These are phyloP conservation scores for Talaromyces sp. DNA, from an alignment of 2,329 filamentous ascomycete genomes.

Conservation along the genomic window DNA sequence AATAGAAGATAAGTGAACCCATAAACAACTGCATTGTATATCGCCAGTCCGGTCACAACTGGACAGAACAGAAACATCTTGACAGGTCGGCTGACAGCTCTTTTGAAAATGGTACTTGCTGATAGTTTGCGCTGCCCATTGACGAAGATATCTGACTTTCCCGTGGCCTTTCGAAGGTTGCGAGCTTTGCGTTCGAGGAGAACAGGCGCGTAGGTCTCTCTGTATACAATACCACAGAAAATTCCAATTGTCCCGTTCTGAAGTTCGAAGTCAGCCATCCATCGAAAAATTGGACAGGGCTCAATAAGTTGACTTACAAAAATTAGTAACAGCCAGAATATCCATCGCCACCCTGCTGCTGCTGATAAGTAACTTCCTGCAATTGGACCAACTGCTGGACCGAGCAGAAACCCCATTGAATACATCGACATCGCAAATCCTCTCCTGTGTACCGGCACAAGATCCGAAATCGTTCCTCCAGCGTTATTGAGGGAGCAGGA, in stretches of 20 bases:
- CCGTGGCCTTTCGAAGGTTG: conserved; percentile 43
- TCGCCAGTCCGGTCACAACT: conserved; percentile 5
- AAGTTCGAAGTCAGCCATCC: background rate
- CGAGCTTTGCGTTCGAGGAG: conserved; percentile 45
- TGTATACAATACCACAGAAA: conserved; percentile 48
- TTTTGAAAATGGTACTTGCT: background rate
- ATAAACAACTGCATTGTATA: conserved; percentile 16
- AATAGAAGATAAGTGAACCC: conserved; percentile 18
- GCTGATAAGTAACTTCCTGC: conserved; percentile 41
- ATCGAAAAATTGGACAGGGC: background rate
- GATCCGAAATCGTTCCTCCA: conserved; percentile 55
- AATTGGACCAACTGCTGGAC: conserved; percentile 54
- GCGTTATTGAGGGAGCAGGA: conserved; percentile 54
- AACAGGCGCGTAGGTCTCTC: conserved; percentile 46
- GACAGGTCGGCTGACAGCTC: conserved; percentile 10
- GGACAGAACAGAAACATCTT: conserved; percentile 12
- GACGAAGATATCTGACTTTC: conserved; percentile 25
- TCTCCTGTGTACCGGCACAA: conserved; percentile 52
- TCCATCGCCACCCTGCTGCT: conserved; percentile 55
- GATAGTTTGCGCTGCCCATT: background rate
- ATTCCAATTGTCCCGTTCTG: conserved; percentile 58
- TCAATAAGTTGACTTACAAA: conserved; percentile 34
- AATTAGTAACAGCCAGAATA: conserved; percentile 53
- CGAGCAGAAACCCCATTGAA: conserved; percentile 54
- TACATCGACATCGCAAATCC: conserved; percentile 55